Conservation (phyloP, 805 yeast genomes). For the Lachancea cidri region DNA sequence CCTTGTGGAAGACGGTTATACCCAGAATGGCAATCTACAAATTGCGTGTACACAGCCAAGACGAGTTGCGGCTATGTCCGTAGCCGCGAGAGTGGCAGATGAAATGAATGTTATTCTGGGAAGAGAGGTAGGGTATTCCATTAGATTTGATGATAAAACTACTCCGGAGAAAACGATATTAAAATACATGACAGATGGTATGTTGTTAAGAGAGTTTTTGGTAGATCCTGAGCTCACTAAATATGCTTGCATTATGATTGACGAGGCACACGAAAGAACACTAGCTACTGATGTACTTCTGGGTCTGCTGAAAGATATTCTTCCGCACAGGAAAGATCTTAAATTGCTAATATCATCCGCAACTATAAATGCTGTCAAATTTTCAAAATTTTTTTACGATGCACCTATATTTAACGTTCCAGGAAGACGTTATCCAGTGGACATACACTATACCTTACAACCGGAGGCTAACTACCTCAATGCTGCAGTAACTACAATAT, state of each 20-base stretch:
- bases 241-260: conserved; percentile 85
- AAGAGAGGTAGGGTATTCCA: conserved; percentile 78
- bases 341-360: conserved; percentile 86
- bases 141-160: conserved; percentile 81
- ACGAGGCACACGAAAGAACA: conserved; percentile 96
- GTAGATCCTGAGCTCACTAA: conserved; percentile 62
- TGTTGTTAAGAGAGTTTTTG: conserved; percentile 79
- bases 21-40: conserved; percentile 47
- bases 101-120: conserved; percentile 85
- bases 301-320: conserved; percentile 71
- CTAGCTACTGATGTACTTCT: conserved; percentile 81
- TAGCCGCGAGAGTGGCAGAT: conserved; percentile 86
- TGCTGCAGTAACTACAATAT: conserved; percentile 82
- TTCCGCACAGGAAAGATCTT: conserved; percentile 60
- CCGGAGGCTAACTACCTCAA: conserved; percentile 90
- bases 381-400: conserved; percentile 70
- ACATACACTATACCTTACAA: conserved; percentile 70
- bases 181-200: conserved; percentile 95
- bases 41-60: conserved; percentile 93
- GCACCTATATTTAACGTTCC: conserved; percentile 90
- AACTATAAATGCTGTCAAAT: conserved; percentile 85
- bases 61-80: conserved; percentile 90
- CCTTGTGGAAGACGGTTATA: conserved; percentile 75
- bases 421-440: conserved; percentile 91
- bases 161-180: conserved; percentile 54